A percentile compares a stretch with the other conserved stretches of the same genome.
Conservation (phyloP, 169 alveolate species). For the Eimeria falciformis region DNA sequence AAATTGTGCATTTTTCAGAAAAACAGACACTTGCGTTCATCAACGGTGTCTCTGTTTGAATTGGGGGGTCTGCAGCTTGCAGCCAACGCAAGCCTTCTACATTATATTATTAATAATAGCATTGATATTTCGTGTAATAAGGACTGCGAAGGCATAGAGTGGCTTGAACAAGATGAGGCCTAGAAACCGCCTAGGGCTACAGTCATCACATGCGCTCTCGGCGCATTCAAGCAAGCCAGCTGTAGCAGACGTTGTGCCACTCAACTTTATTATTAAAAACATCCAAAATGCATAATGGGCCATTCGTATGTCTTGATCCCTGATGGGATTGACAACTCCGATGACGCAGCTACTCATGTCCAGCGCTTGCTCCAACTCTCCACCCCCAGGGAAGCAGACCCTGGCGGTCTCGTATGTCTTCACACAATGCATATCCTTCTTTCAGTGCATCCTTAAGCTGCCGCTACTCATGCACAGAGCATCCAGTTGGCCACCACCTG, state of each 20-base stretch:
- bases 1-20: no score
- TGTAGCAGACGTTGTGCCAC: background rate
- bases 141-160: no score
- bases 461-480: no score
- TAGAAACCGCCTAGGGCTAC: conserved; percentile 14
- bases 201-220: conserved; percentile 54
- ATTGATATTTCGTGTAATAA: no score
- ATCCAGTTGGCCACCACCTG: no score
- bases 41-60: no score
- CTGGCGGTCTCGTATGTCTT: conserved; percentile 59
- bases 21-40: no score
- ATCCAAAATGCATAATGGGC: conserved; percentile 55
- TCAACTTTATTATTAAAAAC: conserved; percentile 17
- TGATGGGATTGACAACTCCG: conserved; percentile 67
- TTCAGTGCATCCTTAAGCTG: no score
- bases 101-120: no score
- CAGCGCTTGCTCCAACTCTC: conserved; percentile 72
- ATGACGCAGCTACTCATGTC: conserved; percentile 65
- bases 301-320: conserved; percentile 68
- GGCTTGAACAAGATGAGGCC: no score
- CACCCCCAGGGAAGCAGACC: conserved; percentile 67
- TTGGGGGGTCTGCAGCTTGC: no score
- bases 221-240: conserved; percentile 20
- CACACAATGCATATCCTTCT: background rate
- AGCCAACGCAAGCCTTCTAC: background rate